These are phyloP conservation scores for Calcarisporium arbuscula DNA, from an alignment of 2,329 filamentous ascomycete genomes.

Conservation along the genomic window DNA sequence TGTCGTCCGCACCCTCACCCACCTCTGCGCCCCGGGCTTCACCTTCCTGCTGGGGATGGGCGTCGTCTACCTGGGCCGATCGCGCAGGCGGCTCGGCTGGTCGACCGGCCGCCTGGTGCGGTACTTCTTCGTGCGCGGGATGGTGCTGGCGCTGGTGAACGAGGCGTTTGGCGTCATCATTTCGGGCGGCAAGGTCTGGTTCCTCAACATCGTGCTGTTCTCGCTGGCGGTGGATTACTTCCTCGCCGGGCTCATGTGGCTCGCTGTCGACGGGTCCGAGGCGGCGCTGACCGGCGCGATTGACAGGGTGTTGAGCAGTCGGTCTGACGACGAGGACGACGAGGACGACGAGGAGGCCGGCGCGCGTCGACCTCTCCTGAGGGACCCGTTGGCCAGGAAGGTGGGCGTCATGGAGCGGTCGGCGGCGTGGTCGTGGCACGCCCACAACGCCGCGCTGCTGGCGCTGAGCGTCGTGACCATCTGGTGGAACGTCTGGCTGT, in stretches of 20 bases:
- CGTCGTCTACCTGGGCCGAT: constrained; percentile 37
- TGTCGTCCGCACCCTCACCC: constrained; percentile 33
- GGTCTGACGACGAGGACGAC: constrained; percentile 6
- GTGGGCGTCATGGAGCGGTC: no score
- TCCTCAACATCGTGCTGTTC: constrained; percentile 38
- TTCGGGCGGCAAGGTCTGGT: constrained; percentile 29
- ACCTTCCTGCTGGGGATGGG: constrained; percentile 40
- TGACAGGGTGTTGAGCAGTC: constrained; percentile 5
- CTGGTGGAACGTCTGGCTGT: constrained; percentile 42
- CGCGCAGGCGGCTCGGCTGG: constrained; percentile 34
- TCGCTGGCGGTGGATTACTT: constrained; percentile 38
- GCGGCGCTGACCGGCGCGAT: constrained; percentile 20
- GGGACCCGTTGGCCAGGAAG: constrained; percentile 5
- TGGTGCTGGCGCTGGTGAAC: constrained; percentile 28
- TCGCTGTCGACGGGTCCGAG: constrained; percentile 29
- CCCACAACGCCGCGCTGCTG: constrained; percentile 31
- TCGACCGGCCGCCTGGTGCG: constrained; percentile 22
- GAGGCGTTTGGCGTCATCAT: constrained; percentile 24
- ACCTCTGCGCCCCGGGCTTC: constrained; percentile 40
- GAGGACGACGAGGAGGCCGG: constrained; percentile 20
- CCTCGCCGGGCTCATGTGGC: constrained; percentile 35
- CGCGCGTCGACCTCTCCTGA: constrained; percentile 3
- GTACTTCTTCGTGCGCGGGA: constrained; percentile 32
- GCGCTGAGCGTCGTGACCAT: constrained; percentile 29
- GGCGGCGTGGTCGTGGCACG: constrained; percentile 30